Conservation (phyloP, 306 rosid genomes). For the Castanea crenata region DNA sequence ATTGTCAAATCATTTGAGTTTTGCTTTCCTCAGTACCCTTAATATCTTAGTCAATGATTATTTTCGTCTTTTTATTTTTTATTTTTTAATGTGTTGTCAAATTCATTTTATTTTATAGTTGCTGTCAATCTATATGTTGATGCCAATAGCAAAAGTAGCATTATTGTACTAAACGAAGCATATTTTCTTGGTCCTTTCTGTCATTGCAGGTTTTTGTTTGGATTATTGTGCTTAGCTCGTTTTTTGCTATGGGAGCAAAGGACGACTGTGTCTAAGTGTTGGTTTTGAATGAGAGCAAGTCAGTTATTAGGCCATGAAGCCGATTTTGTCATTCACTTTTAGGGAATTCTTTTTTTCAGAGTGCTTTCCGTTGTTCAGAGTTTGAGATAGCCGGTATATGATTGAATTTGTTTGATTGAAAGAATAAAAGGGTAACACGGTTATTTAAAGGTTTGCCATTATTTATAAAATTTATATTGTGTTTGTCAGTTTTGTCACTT, state of each 20-base stretch:
- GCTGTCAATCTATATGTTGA: neutral
- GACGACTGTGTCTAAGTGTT: constrained; percentile 9
- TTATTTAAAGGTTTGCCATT: constrained; percentile 5
- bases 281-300: constrained; percentile 15
- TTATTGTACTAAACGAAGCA: neutral
- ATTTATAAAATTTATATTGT: constrained; percentile 4
- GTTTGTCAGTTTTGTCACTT: neutral
- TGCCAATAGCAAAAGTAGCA: neutral
- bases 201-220: constrained; percentile 32
- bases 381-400: constrained; percentile 30
- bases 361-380: neutral
- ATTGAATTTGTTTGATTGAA: constrained; percentile 30
- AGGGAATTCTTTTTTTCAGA: neutral
- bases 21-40: neutral
- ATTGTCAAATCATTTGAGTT: neutral
- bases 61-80: neutral
- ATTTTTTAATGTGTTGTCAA: neutral
- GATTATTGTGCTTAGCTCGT: constrained; percentile 25
- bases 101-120: neutral
- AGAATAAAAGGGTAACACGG: constrained; percentile 18
- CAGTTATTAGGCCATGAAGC: constrained; percentile 3
- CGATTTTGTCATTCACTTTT: neutral
- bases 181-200: constrained; percentile 2
- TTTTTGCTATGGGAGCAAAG: constrained; percentile 28
- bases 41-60: neutral